Evolutionary conservation across 169 alveolate genomes (phyloP), one percentile per base, ranked within the genome.

Genomic region (Cyclospora cayetanensis): DNA sequence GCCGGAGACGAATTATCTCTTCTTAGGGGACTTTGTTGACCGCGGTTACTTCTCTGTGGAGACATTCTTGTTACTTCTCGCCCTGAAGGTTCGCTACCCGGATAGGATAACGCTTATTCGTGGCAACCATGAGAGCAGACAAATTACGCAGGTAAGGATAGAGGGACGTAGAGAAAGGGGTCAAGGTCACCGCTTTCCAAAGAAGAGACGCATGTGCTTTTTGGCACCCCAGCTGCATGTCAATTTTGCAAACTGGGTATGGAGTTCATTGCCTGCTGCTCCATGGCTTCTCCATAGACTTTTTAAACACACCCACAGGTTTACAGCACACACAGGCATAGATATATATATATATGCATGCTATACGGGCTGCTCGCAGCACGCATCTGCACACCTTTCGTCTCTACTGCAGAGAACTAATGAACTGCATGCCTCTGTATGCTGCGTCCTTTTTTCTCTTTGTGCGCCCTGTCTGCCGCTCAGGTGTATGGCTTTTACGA

Each of bases 401-500:
- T 46, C 9, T 46, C 9, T 46, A 11, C 60, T 11, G 9, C 9
- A 11, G 60, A 11, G 18, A 11, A 46, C 60, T 46, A 11, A 18
- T 46, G 60, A 46, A 46, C 9, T 46, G 9, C n/a, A n/a, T 22
- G 25, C 3, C n/a, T 2, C n/a, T n/a, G n/a, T n/a, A n/a, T n/a
- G n/a, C n/a, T n/a, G n/a, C n/a, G n/a, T n/a, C n/a, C 15, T 11
- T 53, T n/a, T 9, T 22, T 53, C 15, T 4, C n/a, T 4, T 53
- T 9, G 25, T 11, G 37, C n/a, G n/a, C n/a, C n/a, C n/a, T n/a
- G n/a, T n/a, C n/a, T n/a, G n/a, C n/a, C n/a, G 22, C 39, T 15
- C 95, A 97, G 94, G 99, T 99, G 63, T 99, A 99, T 96, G 99
- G 99, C 4, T 99, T 99, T 94, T 99, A 99, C 96, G 99, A 99